Conservation (phyloP, 495 filamentous ascomycete species). For the Amphirosellinia nigrospora region DNA sequence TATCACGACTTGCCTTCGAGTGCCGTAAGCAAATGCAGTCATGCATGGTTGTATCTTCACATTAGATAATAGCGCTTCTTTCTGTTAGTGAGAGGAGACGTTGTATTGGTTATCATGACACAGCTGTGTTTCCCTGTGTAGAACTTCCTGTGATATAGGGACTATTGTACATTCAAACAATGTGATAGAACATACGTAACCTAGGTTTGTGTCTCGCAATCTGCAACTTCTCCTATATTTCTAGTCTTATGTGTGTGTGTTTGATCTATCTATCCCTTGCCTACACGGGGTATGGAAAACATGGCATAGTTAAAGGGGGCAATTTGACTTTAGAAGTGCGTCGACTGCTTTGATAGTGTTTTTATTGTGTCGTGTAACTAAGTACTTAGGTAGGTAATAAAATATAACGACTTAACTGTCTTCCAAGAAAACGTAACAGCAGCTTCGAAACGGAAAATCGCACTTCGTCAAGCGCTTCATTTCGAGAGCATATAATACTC, state of each 20-base stretch:
- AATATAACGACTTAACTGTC: background rate
- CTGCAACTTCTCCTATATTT: background rate
- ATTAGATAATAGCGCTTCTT: background rate
- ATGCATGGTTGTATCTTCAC: background rate
- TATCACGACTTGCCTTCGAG: background rate
- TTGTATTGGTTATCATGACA: background rate
- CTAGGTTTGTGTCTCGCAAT: background rate
- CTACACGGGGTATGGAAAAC: background rate
- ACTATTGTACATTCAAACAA: too few species aligned
- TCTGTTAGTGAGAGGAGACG: background rate
- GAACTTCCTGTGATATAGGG: background rate
- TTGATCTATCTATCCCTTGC: background rate
- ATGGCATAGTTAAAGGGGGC: background rate
- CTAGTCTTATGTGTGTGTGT: background rate
- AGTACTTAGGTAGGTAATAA: background rate
- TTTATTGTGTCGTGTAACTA: background rate
- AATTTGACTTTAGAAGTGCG: background rate
- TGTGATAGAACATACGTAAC: background rate
- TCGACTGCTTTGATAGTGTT: background rate
- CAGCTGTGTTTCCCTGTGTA: background rate
- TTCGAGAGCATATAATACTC: background rate
- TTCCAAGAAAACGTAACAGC: background rate
- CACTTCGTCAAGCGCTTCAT: background rate
- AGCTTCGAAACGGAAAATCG: background rate
- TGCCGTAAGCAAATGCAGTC: background rate